Evolutionary conservation across 2,329 filamentous ascomycete genomes (phyloP).

Genomic region (Sporothrix inflata): DNA sequence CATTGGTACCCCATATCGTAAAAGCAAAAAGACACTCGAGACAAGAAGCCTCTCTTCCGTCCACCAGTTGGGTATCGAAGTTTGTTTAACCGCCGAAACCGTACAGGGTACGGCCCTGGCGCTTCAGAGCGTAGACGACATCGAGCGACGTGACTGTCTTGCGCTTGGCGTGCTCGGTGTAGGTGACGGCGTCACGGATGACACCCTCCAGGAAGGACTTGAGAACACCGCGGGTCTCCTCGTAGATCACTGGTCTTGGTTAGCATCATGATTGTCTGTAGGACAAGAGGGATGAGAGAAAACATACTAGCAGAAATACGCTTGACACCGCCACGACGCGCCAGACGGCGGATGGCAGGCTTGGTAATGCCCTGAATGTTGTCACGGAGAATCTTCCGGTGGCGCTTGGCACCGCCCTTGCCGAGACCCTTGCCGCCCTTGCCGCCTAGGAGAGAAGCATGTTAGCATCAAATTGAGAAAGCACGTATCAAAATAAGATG

Average conservation of each 20-base stretch:
- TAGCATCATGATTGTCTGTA: background rate
- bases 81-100: constrained; percentile 79
- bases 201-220: constrained; percentile 79
- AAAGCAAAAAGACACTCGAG: constrained; percentile 24
- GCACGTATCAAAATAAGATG: constrained; percentile 10
- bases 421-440: constrained; percentile 98
- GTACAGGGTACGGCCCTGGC: constrained; percentile 77
- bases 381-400: constrained; percentile 98
- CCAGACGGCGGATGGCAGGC: constrained; percentile 97
- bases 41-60: background rate
- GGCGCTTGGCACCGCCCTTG: constrained; percentile 98
- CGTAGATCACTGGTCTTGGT: constrained; percentile 66
- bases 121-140: constrained; percentile 69
- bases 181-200: constrained; percentile 76
- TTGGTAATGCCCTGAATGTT: constrained; percentile 99
- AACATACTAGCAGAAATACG: constrained; percentile 92
- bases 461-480: constrained; percentile 40
- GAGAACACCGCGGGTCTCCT: constrained; percentile 76
- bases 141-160: constrained; percentile 76
- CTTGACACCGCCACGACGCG: constrained; percentile 99
- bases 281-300: background rate
- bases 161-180: constrained; percentile 80
- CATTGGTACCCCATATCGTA: constrained; percentile 14
- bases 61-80: constrained; percentile 16
- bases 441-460: constrained; percentile 62